phyloP scores from a whole-genome alignment of 2,329 filamentous ascomycete genomes.

The Septoria petroselini region DNA sequence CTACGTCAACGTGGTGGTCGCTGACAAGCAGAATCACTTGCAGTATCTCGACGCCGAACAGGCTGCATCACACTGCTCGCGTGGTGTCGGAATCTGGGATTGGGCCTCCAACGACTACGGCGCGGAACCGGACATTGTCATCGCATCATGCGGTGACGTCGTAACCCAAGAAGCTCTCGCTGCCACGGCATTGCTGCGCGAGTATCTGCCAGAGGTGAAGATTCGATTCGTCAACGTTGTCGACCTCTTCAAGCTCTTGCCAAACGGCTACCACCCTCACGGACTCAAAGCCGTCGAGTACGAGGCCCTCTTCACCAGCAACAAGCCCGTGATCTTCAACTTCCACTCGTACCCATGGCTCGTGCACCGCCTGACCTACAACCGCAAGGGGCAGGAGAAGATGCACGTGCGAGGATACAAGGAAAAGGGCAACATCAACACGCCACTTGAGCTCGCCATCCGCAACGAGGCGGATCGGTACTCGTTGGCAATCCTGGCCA shows the following conservation, averaged over 20 bases:
- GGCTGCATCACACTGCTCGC: slow-evolving; percentile 72
- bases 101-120: slow-evolving; percentile 70
- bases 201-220: slow-evolving; percentile 68
- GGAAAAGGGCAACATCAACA: slow-evolving; percentile 83
- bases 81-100: slow-evolving; percentile 75
- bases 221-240: slow-evolving; percentile 78
- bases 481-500: slow-evolving; percentile 71
- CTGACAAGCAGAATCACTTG: slow-evolving; percentile 75
- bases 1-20: slow-evolving; percentile 78
- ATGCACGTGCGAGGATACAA: slow-evolving; percentile 74
- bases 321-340: slow-evolving; percentile 75
- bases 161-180: slow-evolving; percentile 71
- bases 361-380: slow-evolving; percentile 72
- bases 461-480: slow-evolving; percentile 75
- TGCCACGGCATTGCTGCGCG: slow-evolving; percentile 69
- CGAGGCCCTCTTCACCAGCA: slow-evolving; percentile 65
- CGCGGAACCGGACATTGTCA: slow-evolving; percentile 68
- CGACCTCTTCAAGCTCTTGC: slow-evolving; percentile 76
- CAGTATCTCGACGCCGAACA: slow-evolving; percentile 72
- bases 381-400: slow-evolving; percentile 64
- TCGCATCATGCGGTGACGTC: slow-evolving; percentile 73
- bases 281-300: slow-evolving; percentile 66
- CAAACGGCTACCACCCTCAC: slow-evolving; percentile 67
- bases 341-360: slow-evolving; percentile 83
- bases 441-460: slow-evolving; percentile 73